phyloP scores from a whole-genome alignment of 2,329 filamentous ascomycete genomes.

The Knufia petricola region DNA sequence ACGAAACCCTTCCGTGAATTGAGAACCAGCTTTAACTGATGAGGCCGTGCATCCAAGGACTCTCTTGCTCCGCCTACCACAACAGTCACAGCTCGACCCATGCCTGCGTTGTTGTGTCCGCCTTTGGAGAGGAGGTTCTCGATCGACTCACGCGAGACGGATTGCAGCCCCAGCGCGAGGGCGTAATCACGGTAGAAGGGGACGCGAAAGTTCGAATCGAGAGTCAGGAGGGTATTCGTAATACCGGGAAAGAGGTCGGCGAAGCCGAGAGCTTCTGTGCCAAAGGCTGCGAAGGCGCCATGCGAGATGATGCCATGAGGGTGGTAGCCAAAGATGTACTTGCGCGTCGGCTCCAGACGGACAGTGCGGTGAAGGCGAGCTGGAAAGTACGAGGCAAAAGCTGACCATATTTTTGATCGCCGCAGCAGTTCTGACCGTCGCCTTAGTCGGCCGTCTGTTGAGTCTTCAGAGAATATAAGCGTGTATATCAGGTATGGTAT shows the following conservation, averaged over 20 bases:
- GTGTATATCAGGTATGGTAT: constrained; percentile 75
- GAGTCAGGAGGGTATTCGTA: constrained; percentile 81
- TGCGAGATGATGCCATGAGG: constrained; percentile 96
- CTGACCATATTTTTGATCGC: constrained; percentile 65
- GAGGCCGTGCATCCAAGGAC: constrained; percentile 77
- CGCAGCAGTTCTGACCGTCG: constrained; percentile 68
- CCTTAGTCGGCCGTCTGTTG: constrained; percentile 63
- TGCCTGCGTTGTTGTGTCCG: constrained; percentile 66
- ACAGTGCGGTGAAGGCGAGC: constrained; percentile 77
- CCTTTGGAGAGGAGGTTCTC: constrained; percentile 77
- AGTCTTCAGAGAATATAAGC: constrained; percentile 62
- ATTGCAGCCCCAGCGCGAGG: constrained; percentile 75
- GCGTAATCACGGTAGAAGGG: constrained; percentile 92
- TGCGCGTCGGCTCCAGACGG: constrained; percentile 66
- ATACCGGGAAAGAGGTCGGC: constrained; percentile 83
- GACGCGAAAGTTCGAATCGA: constrained; percentile 93
- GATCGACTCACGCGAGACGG: constrained; percentile 85
- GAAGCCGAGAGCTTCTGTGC: constrained; percentile 82
- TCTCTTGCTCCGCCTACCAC: constrained; percentile 89
- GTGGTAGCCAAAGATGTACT: constrained; percentile 96
- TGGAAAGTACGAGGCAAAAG: constrained; percentile 90
- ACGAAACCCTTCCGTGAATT: constrained; percentile 83
- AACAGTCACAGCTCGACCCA: constrained; percentile 93
- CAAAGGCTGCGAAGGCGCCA: constrained; percentile 87
- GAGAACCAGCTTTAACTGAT: constrained; percentile 66